Evolutionary conservation across 495 filamentous ascomycete genomes (phyloP), one percentile per base, ranked within the genome.

Genomic region (Tuber microsphaerosporum): DNA sequence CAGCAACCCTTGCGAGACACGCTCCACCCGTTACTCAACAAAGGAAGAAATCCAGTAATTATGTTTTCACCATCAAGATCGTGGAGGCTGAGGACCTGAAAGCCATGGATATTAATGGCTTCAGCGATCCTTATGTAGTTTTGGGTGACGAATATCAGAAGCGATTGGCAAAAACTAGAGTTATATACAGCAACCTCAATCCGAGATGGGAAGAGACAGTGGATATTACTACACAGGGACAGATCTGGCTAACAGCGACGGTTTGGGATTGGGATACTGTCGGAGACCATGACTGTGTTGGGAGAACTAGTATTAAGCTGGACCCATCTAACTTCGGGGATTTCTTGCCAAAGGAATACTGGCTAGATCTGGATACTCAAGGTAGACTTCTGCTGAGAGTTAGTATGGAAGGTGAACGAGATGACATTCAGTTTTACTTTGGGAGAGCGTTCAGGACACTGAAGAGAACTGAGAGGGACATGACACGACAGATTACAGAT

Each of bases 201-300:
- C 96, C 96, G 31, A 90, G 96, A 22, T 99, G 96, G 96, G 96
- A 99, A 80, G 96, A 98, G 84, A 91, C 93, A 3, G 90, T 97
- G 22, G 96, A 99, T 81, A 97, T 99, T 79, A 94, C 93, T 34
- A 97, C 96, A 0, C 89, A 91, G 73, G 94, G 96, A 1, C 89
- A 94, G 46, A 86, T 98, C 61, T 97, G 97, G 80, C 90, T 99
- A 80, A 95, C 97, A 77, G 94, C 94, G 39, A 99, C 95, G 1
- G 92, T 98, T 41, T 99, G 96, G 96, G 96, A 99, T 85, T 96
- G 94, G 90, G 96, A 99, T 85, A 91, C 93, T 20, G 89, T 99
- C 74, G 95, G 96, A 65, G 96, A 99, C 81, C 95, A 99, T 77
- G 96, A 99, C 81, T 98, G 95, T 81, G 93, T 98, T 56, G 95